Evolutionary conservation across 768 basidiomycete genomes (phyloP).

Genomic region (Pulveroboletus sp.): DNA sequence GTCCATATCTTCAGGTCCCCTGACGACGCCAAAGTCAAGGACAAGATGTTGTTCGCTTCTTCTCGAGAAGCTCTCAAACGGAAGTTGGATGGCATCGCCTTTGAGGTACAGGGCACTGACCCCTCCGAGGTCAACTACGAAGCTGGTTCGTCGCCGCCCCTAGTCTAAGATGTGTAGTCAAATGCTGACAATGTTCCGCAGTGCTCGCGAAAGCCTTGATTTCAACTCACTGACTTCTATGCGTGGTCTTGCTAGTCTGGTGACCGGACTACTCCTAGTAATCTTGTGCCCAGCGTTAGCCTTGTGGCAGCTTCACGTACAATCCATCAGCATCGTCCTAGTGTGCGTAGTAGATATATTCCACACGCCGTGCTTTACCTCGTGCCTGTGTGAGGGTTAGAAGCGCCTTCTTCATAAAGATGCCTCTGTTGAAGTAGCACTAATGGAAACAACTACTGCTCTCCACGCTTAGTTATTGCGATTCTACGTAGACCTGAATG

Average conservation of each 20-base stretch:
- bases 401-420: no score
- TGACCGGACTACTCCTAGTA: not conserved
- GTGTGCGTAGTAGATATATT: not conserved
- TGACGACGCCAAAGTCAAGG: conserved; percentile 77
- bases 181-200: not conserved
- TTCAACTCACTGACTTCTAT: conserved; percentile 12
- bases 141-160: conserved; percentile 46
- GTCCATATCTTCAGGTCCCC: conserved; percentile 61
- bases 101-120: conserved; percentile 87
- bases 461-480: no score
- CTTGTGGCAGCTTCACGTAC: no score
- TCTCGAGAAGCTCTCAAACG: conserved; percentile 79
- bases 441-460: no score
- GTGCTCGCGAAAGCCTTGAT: conserved; percentile 20
- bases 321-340: not conserved
- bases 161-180: no score
- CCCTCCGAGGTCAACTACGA: conserved; percentile 67
- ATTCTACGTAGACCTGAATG: no score
- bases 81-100: conserved; percentile 66
- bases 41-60: conserved; percentile 91
- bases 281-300: no score
- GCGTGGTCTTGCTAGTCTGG: not conserved
- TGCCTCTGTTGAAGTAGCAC: no score
- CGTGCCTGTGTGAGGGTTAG: no score
- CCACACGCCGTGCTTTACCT: no score